Conservation (phyloP, 345 rosid genomes). For the Capsella bursapastoris region DNA sequence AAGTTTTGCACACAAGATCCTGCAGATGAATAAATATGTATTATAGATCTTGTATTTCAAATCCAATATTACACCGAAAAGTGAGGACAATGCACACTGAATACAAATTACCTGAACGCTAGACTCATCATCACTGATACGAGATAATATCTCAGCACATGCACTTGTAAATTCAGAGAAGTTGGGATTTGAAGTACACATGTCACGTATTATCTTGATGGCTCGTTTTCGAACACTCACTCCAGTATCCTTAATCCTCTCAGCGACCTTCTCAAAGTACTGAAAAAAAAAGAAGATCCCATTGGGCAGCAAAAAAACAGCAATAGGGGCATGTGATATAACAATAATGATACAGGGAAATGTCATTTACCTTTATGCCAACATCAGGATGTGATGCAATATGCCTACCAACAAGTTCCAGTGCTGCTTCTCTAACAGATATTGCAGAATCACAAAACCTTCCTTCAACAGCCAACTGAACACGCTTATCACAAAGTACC, state of each 20-base stretch:
- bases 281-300: slow-evolving; percentile 48
- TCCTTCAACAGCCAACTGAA: slow-evolving; percentile 97
- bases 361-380: slow-evolving; percentile 72
- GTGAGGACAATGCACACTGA: not conserved
- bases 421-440: slow-evolving; percentile 97
- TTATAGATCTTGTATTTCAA: slow-evolving; percentile 13
- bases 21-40: slow-evolving; percentile 43
- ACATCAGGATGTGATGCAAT: slow-evolving; percentile 99
- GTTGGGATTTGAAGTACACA: slow-evolving; percentile 88
- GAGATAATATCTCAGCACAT: slow-evolving; percentile 89
- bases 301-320: slow-evolving; percentile 3
- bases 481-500: slow-evolving; percentile 89
- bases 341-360: slow-evolving; percentile 21
- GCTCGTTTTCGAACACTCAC: slow-evolving; percentile 98
- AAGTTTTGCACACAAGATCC: slow-evolving; percentile 99
- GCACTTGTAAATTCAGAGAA: slow-evolving; percentile 91
- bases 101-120: slow-evolving; percentile 78
- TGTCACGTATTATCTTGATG: slow-evolving; percentile 90
- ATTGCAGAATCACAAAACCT: slow-evolving; percentile 99
- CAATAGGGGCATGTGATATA: slow-evolving; percentile 20
- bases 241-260: slow-evolving; percentile 98
- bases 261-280: slow-evolving; percentile 99
- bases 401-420: slow-evolving; percentile 98
- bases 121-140: slow-evolving; percentile 95
- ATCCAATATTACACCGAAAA: slow-evolving; percentile 15